Evolutionary conservation across 257 asterid genomes (phyloP).

Genomic region (Solanum dulcamara): DNA sequence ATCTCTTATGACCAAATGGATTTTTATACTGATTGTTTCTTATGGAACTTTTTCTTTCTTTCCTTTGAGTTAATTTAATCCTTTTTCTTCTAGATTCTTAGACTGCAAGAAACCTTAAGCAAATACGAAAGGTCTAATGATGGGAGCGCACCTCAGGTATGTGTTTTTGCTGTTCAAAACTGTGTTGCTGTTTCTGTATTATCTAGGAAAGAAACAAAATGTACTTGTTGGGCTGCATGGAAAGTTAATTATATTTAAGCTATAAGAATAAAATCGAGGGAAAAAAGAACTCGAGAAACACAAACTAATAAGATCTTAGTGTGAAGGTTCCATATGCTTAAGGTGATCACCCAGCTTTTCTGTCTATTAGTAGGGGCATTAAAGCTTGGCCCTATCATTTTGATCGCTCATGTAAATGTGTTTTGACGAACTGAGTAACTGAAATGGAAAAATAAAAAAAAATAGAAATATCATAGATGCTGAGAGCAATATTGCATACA

Average conservation of each 20-base stretch:
- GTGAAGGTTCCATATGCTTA: background rate
- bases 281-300: background rate
- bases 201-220: background rate
- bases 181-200: background rate
- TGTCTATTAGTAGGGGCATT: background rate
- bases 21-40: conserved; percentile 9
- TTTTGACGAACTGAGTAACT: background rate
- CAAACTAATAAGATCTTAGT: background rate
- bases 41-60: background rate
- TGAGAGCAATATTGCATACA: background rate
- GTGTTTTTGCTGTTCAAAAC: background rate
- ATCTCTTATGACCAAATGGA: background rate
- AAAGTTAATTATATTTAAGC: background rate
- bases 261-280: background rate
- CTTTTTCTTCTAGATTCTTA: conserved; percentile 59
- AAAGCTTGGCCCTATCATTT: background rate
- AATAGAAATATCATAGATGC: background rate
- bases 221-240: background rate
- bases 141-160: conserved; percentile 94
- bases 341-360: background rate
- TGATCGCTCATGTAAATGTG: background rate
- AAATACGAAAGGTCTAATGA: conserved; percentile 81
- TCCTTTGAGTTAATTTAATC: background rate
- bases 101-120: conserved; percentile 84
- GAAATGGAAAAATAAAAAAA: background rate